phyloP scores from a whole-genome alignment of 768 basidiomycete genomes.

The Astraeus odoratus region DNA sequence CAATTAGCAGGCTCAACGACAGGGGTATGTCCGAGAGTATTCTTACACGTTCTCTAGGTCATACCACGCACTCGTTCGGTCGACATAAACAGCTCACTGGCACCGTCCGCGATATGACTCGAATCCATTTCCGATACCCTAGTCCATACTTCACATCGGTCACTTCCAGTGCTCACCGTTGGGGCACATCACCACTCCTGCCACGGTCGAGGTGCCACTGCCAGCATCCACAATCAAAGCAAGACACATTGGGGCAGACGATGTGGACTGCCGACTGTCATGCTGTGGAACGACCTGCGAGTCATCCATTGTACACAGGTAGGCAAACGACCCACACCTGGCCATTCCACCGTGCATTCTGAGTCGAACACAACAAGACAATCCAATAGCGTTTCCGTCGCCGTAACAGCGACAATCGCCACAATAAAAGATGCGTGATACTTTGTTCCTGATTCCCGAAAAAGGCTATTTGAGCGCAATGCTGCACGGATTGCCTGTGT shows the following conservation, averaged over 20 bases:
- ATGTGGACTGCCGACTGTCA: not conserved
- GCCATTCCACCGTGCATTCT: not conserved
- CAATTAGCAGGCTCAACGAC: too few species aligned
- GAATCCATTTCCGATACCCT: too few species aligned
- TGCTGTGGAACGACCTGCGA: not conserved
- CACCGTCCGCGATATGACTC: too few species aligned
- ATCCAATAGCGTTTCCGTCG: not conserved
- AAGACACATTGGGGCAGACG: too few species aligned
- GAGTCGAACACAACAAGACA: not conserved
- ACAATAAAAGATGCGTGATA: not conserved
- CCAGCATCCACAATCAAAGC: not conserved
- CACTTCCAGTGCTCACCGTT: too few species aligned
- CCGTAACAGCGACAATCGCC: not conserved
- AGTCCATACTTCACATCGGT: too few species aligned
- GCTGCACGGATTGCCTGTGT: slow-evolving; percentile 22
- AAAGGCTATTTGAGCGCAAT: slow-evolving; percentile 1
- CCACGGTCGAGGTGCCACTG: not conserved
- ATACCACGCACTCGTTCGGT: too few species aligned
- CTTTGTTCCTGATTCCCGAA: not conserved
- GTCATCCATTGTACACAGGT: not conserved
- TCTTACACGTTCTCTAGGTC: too few species aligned
- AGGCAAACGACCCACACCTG: too few species aligned
- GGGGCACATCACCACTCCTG: too few species aligned
- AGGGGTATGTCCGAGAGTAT: too few species aligned
- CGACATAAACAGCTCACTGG: too few species aligned